These are phyloP conservation scores for Panicum hallii DNA, from an alignment of 202 grass and related monocot genomes.

Conservation along the genomic window DNA sequence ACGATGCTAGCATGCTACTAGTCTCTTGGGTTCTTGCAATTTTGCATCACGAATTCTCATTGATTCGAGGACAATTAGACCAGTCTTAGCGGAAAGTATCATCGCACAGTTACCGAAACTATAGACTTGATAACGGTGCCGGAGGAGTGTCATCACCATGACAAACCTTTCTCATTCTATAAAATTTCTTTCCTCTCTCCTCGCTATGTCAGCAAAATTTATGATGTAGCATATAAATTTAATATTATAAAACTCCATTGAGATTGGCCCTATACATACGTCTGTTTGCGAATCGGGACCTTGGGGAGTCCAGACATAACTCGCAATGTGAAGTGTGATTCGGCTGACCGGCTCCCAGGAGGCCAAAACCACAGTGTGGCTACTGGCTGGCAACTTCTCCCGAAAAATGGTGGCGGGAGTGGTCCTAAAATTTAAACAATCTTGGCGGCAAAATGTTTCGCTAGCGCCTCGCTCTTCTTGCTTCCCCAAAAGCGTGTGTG, in stretches of 20 bases:
- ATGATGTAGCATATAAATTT: no score
- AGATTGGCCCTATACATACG: no score
- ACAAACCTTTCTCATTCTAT: no score
- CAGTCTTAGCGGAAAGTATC: no score
- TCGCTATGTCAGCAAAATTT: no score
- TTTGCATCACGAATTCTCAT: not conserved
- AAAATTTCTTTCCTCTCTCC: no score
- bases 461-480: not conserved
- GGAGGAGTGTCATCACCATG: no score
- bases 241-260: no score
- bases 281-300: not conserved
- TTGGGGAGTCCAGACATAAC: not conserved
- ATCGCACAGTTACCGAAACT: no score
- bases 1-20: not conserved
- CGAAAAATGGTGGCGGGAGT: slow-evolving; percentile 44
- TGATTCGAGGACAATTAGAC: not conserved
- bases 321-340: not conserved
- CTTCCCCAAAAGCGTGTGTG: not conserved
- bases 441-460: slow-evolving; percentile 54
- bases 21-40: not conserved
- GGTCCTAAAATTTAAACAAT: not conserved
- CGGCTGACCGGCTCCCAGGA: not conserved
- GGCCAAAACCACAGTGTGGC: not conserved
- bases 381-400: no score
- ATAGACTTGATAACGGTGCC: no score